phyloP scores from a whole-genome alignment of 73 alveolate species.

The Effrenium voratum region DNA sequence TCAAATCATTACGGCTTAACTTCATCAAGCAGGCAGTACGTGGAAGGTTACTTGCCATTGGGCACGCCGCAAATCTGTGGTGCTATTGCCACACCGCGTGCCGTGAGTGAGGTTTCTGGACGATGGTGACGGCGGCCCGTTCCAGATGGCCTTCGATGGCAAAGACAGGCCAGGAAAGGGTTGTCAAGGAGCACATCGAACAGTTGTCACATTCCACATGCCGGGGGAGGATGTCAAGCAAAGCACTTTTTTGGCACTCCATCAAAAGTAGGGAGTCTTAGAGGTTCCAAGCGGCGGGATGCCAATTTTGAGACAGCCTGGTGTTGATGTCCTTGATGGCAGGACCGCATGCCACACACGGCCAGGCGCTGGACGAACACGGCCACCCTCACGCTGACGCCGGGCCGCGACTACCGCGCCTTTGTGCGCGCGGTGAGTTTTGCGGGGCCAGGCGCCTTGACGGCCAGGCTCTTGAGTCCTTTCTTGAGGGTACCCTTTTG shows the following conservation, averaged over 20 bases:
- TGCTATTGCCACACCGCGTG: no score
- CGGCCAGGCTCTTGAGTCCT: not conserved
- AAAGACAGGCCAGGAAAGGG: constrained; percentile 49
- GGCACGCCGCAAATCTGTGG: no score
- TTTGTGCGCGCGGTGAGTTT: constrained; percentile 64
- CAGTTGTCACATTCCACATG: no score
- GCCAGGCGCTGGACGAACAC: constrained; percentile 73
- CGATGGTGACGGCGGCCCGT: constrained; percentile 84
- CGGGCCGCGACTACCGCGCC: constrained; percentile 86
- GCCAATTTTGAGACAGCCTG: not conserved
- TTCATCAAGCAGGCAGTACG: no score
- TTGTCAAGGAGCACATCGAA: not conserved
- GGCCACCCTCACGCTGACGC: constrained; percentile 17
- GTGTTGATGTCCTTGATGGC: not conserved
- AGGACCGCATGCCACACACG: not conserved
- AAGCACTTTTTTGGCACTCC: no score
- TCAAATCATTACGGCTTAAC: not conserved
- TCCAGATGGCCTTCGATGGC: constrained; percentile 57
- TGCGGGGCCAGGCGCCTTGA: constrained; percentile 42
- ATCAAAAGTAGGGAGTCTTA: no score
- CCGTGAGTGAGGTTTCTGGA: constrained; percentile 73
- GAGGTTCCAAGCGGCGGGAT: no score
- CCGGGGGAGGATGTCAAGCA: no score
- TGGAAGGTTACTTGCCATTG: no score
- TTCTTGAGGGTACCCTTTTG: no score